These are phyloP conservation scores for Solanum gandarillasii DNA, from an alignment of 257 asterid genomes.

Conservation along the genomic window DNA sequence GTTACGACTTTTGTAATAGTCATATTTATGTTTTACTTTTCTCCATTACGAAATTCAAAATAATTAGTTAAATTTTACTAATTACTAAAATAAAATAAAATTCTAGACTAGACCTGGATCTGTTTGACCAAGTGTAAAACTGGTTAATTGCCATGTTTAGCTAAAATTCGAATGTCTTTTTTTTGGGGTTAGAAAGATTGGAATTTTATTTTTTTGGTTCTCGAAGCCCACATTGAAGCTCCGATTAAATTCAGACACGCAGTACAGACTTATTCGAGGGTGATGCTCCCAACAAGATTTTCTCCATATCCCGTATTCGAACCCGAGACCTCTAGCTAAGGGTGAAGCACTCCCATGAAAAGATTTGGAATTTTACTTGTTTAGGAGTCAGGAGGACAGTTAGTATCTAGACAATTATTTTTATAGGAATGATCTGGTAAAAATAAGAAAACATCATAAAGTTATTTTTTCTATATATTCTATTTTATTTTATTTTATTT, in stretches of 20 bases:
- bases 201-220: too few species aligned
- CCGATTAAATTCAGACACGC: too few species aligned
- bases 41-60: not conserved
- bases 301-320: fast-evolving
- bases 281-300: too few species aligned
- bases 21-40: not conserved
- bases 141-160: not conserved
- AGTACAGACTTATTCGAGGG: fast-evolving
- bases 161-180: not conserved
- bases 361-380: not conserved
- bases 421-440: too few species aligned
- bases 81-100: not conserved
- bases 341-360: too few species aligned
- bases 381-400: too few species aligned
- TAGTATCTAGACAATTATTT: too few species aligned
- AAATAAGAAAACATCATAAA: too few species aligned
- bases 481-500: too few species aligned
- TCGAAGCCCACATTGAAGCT: too few species aligned
- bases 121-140: not conserved
- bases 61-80: not conserved
- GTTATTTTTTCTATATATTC: too few species aligned
- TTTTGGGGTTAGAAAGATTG: not conserved
- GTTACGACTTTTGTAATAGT: not conserved
- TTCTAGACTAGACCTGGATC: not conserved
- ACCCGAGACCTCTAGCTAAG: fast-evolving